Percentiles rank a stretch among this genome's conserved stretches.
Evolutionary conservation across 495 filamentous ascomycete genomes (phyloP).

Genomic region (Parathielavia hyrcaniae): DNA sequence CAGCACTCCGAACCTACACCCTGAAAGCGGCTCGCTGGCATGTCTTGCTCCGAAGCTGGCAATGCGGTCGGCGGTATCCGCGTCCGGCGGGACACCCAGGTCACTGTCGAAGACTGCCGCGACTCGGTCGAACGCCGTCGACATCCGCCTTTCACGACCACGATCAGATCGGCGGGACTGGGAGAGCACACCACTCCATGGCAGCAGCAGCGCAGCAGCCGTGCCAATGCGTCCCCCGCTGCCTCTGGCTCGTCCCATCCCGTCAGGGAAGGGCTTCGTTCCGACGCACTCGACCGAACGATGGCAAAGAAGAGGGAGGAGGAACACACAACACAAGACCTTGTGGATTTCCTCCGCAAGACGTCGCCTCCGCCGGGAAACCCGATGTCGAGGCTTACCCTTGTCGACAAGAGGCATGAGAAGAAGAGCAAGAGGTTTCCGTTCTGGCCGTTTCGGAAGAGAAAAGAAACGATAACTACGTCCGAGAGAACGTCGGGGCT

Average conservation of each 20-base stretch:
- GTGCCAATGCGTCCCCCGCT: slow-evolving; percentile 21
- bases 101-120: background rate
- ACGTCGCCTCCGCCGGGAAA: slow-evolving; percentile 36
- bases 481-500: slow-evolving; percentile 15
- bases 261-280: slow-evolving; percentile 25
- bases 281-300: slow-evolving; percentile 19
- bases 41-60: background rate
- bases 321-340: slow-evolving; percentile 21
- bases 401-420: background rate
- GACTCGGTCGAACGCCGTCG: background rate
- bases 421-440: slow-evolving; percentile 11
- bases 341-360: slow-evolving; percentile 41
- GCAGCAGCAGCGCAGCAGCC: slow-evolving; percentile 4
- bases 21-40: background rate
- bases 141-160: background rate
- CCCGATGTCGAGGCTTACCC: slow-evolving; percentile 35
- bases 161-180: background rate
- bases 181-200: slow-evolving; percentile 12
- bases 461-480: background rate
- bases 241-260: slow-evolving; percentile 22
- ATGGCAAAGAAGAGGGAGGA: slow-evolving; percentile 24
- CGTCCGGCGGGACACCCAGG: slow-evolving; percentile 10
- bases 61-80: background rate
- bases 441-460: slow-evolving; percentile 18
- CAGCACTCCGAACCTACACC: background rate